Base-by-base conservation (phyloP, 495 filamentous ascomycete species). In the Cudoniella acicularis region DNA sequence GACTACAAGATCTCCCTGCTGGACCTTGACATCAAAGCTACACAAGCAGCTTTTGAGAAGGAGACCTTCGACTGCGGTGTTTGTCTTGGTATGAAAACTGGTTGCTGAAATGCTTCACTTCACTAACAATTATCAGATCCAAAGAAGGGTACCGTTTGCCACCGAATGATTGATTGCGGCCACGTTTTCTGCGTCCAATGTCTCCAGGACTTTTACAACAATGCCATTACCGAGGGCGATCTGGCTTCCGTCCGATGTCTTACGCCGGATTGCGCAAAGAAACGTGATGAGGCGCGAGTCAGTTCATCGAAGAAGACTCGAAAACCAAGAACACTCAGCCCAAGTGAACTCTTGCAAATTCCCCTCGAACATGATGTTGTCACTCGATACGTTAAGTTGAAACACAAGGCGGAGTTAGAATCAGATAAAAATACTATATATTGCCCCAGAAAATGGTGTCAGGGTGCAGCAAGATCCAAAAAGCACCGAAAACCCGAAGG, bases 381-480 rank as follows among this genome's bases (percentile, higher is more conserved):
- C 13, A 86, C 90, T 61, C 88, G 94, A 46, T 98, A 94, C 64
- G 88, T 92, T 6, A 84, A 82, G 24, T 74, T 98, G 27, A 97
- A 95, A 72, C 88, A 93, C 61, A 98, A 98, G 73, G 88, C 86
- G 53, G 87, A 90, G 62, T 79, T 97, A 9, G 94, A 97, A 69
- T 85, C 90, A 0, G 92, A 98, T 64, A 92, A 89, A 61, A 87
- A 83, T 47, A 97, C 92, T 0, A 81, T 97, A n/a, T 97, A 94
- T 68, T 98, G 94, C 65, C 94, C 94, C 2, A 83, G 94, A 1
- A 77, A 83, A 61, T 98, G 93, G 93, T 98, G 94, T 67, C 91
- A 96, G 69, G 91, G 89, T 18, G 87, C 92, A n/a, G 90, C 90
- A 3, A 80, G 87, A 23, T 91, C 89, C 47, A 86, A 89, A 60